A percentile compares a stretch with the other conserved stretches of the same genome.
Evolutionary conservation across 2,329 filamentous ascomycete genomes (phyloP).

Genomic region (Colletotrichum lindemuthianum): DNA sequence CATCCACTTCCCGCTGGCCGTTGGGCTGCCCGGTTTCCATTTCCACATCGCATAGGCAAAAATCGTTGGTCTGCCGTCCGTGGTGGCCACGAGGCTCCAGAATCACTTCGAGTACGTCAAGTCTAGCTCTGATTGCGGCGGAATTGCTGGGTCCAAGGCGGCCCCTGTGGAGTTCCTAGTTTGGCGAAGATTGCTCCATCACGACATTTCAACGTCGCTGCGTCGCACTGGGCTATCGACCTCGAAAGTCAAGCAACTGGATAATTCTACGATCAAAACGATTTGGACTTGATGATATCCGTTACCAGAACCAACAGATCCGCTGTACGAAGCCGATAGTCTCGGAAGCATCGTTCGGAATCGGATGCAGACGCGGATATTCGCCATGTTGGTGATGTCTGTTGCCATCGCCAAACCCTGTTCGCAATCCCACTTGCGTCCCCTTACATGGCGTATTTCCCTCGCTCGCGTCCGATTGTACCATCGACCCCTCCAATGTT

Average conservation of each 20-base stretch:
- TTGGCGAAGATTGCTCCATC: no score
- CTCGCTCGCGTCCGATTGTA: slow-evolving; percentile 12
- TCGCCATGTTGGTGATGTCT: slow-evolving; percentile 19
- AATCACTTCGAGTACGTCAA: no score
- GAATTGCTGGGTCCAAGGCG: no score
- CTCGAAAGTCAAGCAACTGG: no score
- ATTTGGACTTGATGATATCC: no score
- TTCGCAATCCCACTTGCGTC: background rate
- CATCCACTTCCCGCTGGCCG: background rate
- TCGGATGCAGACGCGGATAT: background rate
- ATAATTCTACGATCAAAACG: no score
- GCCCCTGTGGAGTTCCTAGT: no score
- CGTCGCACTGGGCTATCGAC: no score
- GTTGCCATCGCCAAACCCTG: slow-evolving; percentile 30
- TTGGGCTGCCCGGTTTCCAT: background rate
- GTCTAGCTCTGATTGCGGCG: no score
- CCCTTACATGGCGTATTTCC: background rate
- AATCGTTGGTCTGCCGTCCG: fast-evolving
- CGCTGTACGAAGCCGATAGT: background rate
- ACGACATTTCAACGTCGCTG: no score
- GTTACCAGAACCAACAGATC: background rate
- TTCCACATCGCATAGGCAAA: background rate
- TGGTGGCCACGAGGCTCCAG: no score
- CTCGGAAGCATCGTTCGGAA: background rate
- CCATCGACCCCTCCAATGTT: slow-evolving; percentile 25